Base-by-base conservation (phyloP, 495 filamentous ascomycete genomes). In the Aspergillus baeticus region DNA sequence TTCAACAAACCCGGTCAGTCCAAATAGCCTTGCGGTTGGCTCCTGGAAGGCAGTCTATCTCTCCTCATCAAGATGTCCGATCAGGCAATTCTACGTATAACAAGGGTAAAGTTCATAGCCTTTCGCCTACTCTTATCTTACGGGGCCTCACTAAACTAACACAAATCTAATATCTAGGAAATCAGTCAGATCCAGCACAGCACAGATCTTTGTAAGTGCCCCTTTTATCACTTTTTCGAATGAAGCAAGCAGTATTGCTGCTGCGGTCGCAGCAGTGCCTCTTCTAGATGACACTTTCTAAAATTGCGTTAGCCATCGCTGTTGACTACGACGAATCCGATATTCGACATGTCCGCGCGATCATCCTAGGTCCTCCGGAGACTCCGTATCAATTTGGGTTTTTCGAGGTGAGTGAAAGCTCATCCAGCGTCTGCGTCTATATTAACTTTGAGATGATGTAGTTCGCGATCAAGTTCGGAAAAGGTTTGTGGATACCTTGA, bases 341-440 rank as follows among this genome's bases (percentile, higher is more conserved):
- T 70, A 87, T 97, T 45, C 87, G 92, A 31, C 87, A 93, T 57
- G 88, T 98, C 38, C 86, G 84, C 61, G 95, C 93, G 33, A 70
- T 98, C 45, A 90, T 98, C 57, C 83, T 98, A 51, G 94, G 94
- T 0, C 93, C 95, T 7, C 92, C 94, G 45, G 92, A 93, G 51
- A 96, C 94, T 0, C 92, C 94, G 0, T 98, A 98, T 69, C 91
- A 97, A 63, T 95, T 96, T 65, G 94, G 93, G 4, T 97, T 96
- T 78, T 98, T 96, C 64, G 90, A 96, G 83, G 91, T 93, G 44
- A 39, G 78, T 70, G 10, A 15, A 29, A 52, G 47, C 43, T 17
- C 34, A 15, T 18, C 10, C 38, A 7, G 14, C 6, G 1, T 34
- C 11, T 45, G n/a, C 1, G 18, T n/a, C 13, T n/a, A n/a, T 44